Conservation (phyloP, 2,329 filamentous ascomycete species). For the Neurospora crassa region DNA sequence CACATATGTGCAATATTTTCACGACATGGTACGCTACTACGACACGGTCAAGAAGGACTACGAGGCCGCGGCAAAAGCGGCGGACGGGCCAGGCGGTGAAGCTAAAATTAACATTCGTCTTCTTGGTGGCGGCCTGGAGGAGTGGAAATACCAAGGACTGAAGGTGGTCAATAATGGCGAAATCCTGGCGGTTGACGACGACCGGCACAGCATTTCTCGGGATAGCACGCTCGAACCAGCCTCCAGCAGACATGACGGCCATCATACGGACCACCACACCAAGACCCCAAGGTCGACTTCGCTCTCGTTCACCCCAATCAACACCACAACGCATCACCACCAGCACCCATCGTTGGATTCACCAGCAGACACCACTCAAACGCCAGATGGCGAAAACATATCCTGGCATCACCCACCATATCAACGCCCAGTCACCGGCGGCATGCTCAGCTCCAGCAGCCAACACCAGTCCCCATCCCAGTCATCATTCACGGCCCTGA, state of each 20-base stretch:
- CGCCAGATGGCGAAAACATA: background rate
- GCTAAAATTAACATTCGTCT: slow-evolving; percentile 30
- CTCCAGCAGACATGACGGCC: slow-evolving; percentile 11
- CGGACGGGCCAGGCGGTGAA: slow-evolving; percentile 14
- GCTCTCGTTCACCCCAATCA: slow-evolving; percentile 31
- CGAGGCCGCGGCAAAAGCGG: slow-evolving; percentile 10
- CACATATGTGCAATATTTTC: slow-evolving; percentile 44
- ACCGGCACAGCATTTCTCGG: slow-evolving; percentile 17
- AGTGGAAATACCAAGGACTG: slow-evolving; percentile 35
- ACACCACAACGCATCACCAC: slow-evolving; percentile 16
- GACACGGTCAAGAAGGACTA: slow-evolving; percentile 40
- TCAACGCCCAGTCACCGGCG: background rate
- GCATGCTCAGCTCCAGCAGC: background rate
- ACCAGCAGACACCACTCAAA: background rate
- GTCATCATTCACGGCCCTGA: slow-evolving; percentile 11
- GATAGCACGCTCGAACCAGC: slow-evolving; percentile 23
- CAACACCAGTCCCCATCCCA: slow-evolving; percentile 15
- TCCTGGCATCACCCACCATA: background rate
- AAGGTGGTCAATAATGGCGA: slow-evolving; percentile 35
- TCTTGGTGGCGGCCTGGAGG: slow-evolving; percentile 43
- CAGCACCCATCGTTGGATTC: slow-evolving; percentile 6
- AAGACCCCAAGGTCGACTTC: slow-evolving; percentile 22
- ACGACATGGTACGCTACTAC: slow-evolving; percentile 45
- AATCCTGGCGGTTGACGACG: slow-evolving; percentile 26
- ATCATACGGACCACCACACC: slow-evolving; percentile 15